Base-by-base conservation (phyloP, 345 rosid species). In the Syzygium aqueum region DNA sequence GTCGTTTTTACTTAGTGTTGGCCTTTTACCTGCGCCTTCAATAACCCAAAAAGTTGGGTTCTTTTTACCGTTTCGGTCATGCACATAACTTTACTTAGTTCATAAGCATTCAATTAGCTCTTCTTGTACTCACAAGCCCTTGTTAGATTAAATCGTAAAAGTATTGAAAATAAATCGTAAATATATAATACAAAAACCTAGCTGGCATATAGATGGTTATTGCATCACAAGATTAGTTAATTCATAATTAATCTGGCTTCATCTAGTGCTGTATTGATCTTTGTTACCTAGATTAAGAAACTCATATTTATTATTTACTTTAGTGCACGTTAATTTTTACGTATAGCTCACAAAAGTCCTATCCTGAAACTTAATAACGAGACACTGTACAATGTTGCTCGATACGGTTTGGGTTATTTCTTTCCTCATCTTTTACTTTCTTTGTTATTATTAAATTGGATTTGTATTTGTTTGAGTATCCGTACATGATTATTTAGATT, bases 331-430 rank as follows among this genome's bases (percentile, higher is more conserved):
- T 37, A 37, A 37, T 37, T 37, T 37, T 37, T 37, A 27, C 27
- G 17, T 27, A 1, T n/a, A 27, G 28, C 63, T 57, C 63, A 57
- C 28, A 0, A 10, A 30, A 12, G 3, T 61, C 14, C 0, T 59
- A 0, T 59, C 67, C 17, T 2, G 3, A 27, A 27, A 59, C 67
- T 59, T 27, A 1, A 59, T 23, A 27, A 0, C 11, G 14, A 59
- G 30, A 0, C 8, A 0, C 27, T 27, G 3, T 5, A 27, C 1
- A 25, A 27, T 5, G 12, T 57, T 25, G 28, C 65, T 0, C 5
- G 15, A 57, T 25, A 23, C 0, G 12, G 2, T 13, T 57, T 12
- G 5, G 0, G 5, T 13, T 57, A 57, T 57, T 57, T 57, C 28
- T 57, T 57, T 57, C 0, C 28, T 57, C 65, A 25, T 25, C 65